Percentiles rank a stretch among this genome's conserved stretches.
These are phyloP conservation scores for Porodaedalea pini DNA, from an alignment of 1,284 basidiomycete species.

Conservation along the genomic window DNA sequence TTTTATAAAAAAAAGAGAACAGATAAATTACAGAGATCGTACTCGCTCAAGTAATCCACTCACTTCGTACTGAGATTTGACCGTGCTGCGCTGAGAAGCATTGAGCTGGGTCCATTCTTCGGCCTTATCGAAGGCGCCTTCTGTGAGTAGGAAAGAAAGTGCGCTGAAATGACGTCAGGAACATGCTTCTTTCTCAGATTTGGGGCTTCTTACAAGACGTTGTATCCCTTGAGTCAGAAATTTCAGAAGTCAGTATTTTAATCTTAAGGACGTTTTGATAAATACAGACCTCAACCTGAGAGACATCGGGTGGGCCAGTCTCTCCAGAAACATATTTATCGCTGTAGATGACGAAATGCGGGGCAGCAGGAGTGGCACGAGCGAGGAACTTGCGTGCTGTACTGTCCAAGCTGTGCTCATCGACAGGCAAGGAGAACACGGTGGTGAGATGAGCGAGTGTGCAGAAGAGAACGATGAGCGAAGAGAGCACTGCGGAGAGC, in stretches of 20 bases:
- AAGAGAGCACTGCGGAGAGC: constrained; percentile 13
- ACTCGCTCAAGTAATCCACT: neutral
- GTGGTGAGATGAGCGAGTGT: constrained; percentile 4
- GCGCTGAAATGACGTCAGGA: constrained; percentile 30
- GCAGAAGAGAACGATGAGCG: constrained; percentile 6
- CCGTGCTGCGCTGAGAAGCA: constrained; percentile 37
- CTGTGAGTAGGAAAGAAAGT: constrained; percentile 46
- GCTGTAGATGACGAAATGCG: constrained; percentile 47
- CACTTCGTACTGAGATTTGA: constrained; percentile 44
- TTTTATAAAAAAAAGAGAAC: neutral
- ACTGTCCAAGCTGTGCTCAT: constrained; percentile 2
- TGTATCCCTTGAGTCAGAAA: constrained; percentile 38
- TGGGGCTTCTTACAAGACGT: constrained; percentile 41
- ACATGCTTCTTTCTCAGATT: neutral
- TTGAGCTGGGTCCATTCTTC: constrained; percentile 41
- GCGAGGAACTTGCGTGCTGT: constrained; percentile 37
- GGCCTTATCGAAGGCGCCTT: constrained; percentile 52
- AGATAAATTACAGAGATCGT: neutral
- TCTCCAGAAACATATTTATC: constrained; percentile 40
- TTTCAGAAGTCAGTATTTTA: neutral
- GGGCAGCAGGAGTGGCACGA: constrained; percentile 40
- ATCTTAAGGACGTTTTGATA: neutral
- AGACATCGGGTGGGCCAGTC: constrained; percentile 39
- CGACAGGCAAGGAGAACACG: constrained; percentile 10
- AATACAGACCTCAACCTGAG: constrained; percentile 38